phyloP scores from a whole-genome alignment of 177 flowering plant species.

The Vitis hybrid region DNA sequence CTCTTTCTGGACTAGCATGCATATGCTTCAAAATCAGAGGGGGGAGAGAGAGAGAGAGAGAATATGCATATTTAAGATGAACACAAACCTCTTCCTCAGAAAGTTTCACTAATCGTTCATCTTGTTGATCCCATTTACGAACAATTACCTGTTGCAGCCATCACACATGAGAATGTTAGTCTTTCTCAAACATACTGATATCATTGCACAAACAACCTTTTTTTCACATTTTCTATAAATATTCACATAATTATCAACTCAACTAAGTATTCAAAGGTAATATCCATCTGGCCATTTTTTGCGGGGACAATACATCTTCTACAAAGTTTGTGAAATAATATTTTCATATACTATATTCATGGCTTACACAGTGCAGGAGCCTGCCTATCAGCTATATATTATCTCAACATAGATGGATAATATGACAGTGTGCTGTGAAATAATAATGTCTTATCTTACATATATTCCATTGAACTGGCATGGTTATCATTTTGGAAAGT shows the following conservation, averaged over 20 bases:
- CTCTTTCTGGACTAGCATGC: neutral
- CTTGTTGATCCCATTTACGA: constrained; percentile 76
- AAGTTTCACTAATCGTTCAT: constrained; percentile 67
- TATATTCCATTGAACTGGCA: neutral
- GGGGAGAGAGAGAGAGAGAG: neutral
- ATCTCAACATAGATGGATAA: neutral
- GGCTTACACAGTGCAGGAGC: neutral
- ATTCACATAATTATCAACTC: neutral
- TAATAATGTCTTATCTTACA: neutral
- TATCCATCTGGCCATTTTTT: neutral
- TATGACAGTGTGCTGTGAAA: neutral
- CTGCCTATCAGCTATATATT: neutral
- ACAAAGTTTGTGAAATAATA: neutral
- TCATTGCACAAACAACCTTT: neutral
- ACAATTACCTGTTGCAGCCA: constrained; percentile 61
- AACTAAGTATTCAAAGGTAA: neutral
- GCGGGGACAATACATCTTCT: neutral
- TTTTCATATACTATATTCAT: neutral
- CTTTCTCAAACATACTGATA: neutral
- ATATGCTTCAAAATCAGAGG: neutral
- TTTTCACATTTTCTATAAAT: neutral
- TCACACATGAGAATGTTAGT: neutral
- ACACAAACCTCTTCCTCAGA: constrained; percentile 79
- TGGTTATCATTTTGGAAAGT: no score
- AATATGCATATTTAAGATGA: constrained; percentile 7